Base-by-base conservation (phyloP, 352 stramenopile genomes). In the Blastocystis sp. region DNA sequence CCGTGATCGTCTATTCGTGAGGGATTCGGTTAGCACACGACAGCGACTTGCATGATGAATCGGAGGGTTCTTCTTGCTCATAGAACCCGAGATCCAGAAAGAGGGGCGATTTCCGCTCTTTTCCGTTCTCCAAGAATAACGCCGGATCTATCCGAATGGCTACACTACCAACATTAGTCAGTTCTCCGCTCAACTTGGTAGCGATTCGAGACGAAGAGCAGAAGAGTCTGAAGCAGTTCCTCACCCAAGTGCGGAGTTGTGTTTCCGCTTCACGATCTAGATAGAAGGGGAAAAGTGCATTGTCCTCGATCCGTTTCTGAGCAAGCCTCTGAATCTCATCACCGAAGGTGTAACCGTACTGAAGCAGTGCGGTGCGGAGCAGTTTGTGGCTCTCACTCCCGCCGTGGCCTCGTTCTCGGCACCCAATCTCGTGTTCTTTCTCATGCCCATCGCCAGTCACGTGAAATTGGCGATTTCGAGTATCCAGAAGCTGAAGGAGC, bases 221-320 rank as follows among this genome's bases (percentile, higher is more conserved):
- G 39, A 85, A 85, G 50, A 31, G 16, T 16, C 51, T 85, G 33
- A 50, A 67, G 59, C 50, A 85, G 66, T 69, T 70, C 26, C 45
- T 85, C 13, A 85, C n/a, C 19, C 24, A 85, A 39, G 74, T 85
- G 21, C 24, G 33, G n/a, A 2, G 45, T 77, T 13, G 13, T 24
- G 37, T 19, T 37, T 59, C n/a, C 39, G 41, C 24, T 10, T 85
- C 4, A 85, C 35, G 16, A 16, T 50, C n/a, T 69, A 85, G 74
- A 85, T 85, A 29, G 74, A 85, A 19, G 74, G 74, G n/a, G 74
- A 85, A 1, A 85, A 85, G 60, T 85, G 74, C 41, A 16, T 85
- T 6, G 50, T 85, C 50, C 41, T 85, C 21, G 74, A 85, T 67
- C 10, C 60, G 29, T 26, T 69, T 24, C 26, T 85, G 19, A 85